These are phyloP conservation scores for Paramarasmius palmivorus DNA, from an alignment of 1,284 basidiomycete genomes.

Conservation along the genomic window DNA sequence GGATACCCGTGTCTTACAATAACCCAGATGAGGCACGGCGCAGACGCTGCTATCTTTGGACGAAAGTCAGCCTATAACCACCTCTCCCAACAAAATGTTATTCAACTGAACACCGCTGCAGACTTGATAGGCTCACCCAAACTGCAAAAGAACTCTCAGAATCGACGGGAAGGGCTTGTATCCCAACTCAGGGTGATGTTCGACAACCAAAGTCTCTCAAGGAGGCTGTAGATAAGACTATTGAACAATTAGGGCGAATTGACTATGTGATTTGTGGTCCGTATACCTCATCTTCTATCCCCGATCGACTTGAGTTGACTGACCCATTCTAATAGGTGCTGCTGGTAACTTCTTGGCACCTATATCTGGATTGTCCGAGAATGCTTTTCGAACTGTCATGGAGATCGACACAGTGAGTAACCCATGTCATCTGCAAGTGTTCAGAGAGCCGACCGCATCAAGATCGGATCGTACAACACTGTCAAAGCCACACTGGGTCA, in stretches of 20 bases:
- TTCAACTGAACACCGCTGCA: conserved; percentile 28
- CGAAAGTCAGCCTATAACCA: conserved; percentile 63
- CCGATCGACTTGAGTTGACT: not conserved
- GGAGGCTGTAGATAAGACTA: conserved; percentile 75
- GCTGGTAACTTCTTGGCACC: conserved; percentile 90
- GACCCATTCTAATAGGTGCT: conserved; percentile 53
- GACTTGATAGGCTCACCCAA: conserved; percentile 73
- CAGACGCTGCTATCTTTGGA: conserved; percentile 80
- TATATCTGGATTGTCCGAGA: conserved; percentile 80
- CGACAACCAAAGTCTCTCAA: conserved; percentile 73
- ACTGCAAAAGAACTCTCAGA: conserved; percentile 74
- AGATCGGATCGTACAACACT: conserved; percentile 94
- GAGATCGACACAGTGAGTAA: conserved; percentile 85
- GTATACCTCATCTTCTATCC: conserved; percentile 17
- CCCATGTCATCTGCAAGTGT: conserved; percentile 4
- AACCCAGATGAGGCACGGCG: conserved; percentile 83
- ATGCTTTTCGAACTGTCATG: conserved; percentile 90
- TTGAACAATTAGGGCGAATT: conserved; percentile 82
- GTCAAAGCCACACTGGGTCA: conserved; percentile 86
- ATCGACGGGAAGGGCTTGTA: conserved; percentile 70
- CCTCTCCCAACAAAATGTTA: not conserved
- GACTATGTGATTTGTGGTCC: conserved; percentile 94
- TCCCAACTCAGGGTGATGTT: conserved; percentile 84
- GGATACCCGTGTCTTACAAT: conserved; percentile 3
- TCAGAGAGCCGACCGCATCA: not conserved